phyloP scores from a whole-genome alignment of 2,329 filamentous ascomycete genomes.

The Aspergillus chevalieri region DNA sequence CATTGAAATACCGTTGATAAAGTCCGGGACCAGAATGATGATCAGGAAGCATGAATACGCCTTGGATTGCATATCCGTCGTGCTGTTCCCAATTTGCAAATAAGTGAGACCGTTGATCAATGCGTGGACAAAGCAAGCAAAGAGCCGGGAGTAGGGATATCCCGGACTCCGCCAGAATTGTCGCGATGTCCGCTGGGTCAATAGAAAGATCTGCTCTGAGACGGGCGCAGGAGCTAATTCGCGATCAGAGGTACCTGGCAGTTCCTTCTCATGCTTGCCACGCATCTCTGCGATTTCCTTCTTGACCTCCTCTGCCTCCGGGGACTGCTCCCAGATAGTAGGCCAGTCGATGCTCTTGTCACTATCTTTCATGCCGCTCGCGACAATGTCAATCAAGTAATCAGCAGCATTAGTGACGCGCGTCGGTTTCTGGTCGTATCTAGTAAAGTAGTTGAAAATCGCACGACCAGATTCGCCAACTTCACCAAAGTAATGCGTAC shows the following conservation, averaged over 20 bases:
- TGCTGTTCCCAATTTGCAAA: constrained; percentile 57
- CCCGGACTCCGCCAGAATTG: constrained; percentile 68
- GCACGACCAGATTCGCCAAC: constrained; percentile 57
- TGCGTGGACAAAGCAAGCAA: constrained; percentile 59
- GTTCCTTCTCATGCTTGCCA: constrained; percentile 40
- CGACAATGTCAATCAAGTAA: constrained; percentile 56
- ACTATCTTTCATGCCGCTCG: constrained; percentile 45
- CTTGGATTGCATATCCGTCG: constrained; percentile 61
- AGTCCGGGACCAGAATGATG: constrained; percentile 57
- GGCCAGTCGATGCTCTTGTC: constrained; percentile 58
- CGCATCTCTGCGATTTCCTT: constrained; percentile 58
- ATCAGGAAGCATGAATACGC: constrained; percentile 64
- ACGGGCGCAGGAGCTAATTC: constrained; percentile 45
- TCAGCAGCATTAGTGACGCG: constrained; percentile 56
- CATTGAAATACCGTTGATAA: constrained; percentile 64
- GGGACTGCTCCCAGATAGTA: constrained; percentile 59
- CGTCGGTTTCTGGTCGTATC: constrained; percentile 55
- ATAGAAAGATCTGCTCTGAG: constrained; percentile 53
- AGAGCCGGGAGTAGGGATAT: constrained; percentile 68
- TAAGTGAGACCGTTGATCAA: constrained; percentile 72
- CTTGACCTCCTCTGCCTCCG: constrained; percentile 51
- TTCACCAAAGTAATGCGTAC: constrained; percentile 63
- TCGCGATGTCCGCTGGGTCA: constrained; percentile 62
- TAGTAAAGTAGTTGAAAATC: constrained; percentile 59
- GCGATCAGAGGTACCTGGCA: constrained; percentile 11